Evolutionary conservation across 164 flowering plant genomes (phyloP), one percentile per base, ranked within the genome.

Genomic region (Vitis rupestris): DNA sequence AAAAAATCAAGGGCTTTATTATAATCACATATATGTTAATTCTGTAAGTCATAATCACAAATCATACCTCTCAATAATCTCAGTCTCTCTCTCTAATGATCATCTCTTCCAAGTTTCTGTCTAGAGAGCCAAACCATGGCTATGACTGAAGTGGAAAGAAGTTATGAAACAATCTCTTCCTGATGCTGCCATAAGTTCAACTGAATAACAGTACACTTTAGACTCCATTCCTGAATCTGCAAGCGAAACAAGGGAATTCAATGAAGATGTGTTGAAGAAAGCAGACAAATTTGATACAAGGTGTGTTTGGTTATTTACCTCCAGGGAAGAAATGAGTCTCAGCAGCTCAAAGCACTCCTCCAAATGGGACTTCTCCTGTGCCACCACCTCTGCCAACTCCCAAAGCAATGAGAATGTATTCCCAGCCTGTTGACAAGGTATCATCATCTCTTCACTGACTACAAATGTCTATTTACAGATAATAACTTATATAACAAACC

Each of bases 381-480:
- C 63, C 14, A 82, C 90, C 30, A 88, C 90, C 66, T 76, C 74
- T 72, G 94, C 91, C 71, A 92, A 74, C 67, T 87, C 86, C 2
- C 85, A 81, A 9, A 87, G 71, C 49, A 83, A 56, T 13, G 69
- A 58, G 58, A 30, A 81, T 13, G 74, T 78, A 61, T 75, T 69
- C 74, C 78, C 79, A 58, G 73, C 81, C 98, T 92, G 78, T 49
- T 44, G 29, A 76, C 15, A 23, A 50, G 49, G 66, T 50, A 70
- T 2, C 16, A 16, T 29, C 44, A 54, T 30, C 6, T 67, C 13
- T 10, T 63, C 52, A 14, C 37, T 15, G 1, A 5, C 49, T 27
- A 16, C 54, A 12, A 50, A 59, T 59, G 10, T 10, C 44, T 4
- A 60, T 9, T 23, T 10, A 48, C 17, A 58, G 44, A 37, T 37